Evolutionary conservation across 2,329 filamentous ascomycete genomes (phyloP), one percentile per base, ranked within the genome.

Genomic region (Phialocephala sp.): DNA sequence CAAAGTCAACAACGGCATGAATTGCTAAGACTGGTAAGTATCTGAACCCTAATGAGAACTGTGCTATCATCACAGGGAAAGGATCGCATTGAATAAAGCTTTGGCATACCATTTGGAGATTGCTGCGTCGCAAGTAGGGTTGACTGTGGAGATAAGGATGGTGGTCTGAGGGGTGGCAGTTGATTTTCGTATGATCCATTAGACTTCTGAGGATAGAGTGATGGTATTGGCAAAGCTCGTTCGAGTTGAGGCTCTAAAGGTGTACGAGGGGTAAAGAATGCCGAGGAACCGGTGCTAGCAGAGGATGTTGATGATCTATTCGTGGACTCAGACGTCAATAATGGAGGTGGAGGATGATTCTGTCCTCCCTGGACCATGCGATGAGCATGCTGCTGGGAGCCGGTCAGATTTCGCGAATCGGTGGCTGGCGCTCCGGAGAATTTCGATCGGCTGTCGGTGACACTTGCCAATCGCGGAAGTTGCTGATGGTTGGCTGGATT

Each of bases 171-270:
- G 8, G 72, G 72, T 5, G 74, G 70, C 1, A 77, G 62, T 36
- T 75, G 72, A 11, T 69, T 70, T 6, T 77, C 75, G 47, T 68
- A 73, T 14, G 52, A 66, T 32, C 67, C 67, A 18, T 62, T 24
- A 5, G 72, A 63, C 60, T 75, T 76, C 27, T 72, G 71, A 8
- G 68, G 20, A 59, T 69, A 76, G 9, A 73, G 37, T 5, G 72
- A 52, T 11, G 74, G 71, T 4, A 76, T 71, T 2, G 71, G 70
- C 9, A 75, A 63, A 43, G 73, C 54, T 43, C 74, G 68, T 18
- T 76, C 75, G 4, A 73, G 52, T 32, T 71, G 65, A 2, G 74
- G 72, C 37, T 77, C 75, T 56, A 77, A 60, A 1, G 74, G 74
- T 14, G 74, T 76, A 6, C 71, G 71, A 43, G 74, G 75, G 5